Evolutionary conservation across 2,329 filamentous ascomycete genomes (phyloP), one percentile per base, ranked within the genome.

Genomic region (Curvularia sp.): DNA sequence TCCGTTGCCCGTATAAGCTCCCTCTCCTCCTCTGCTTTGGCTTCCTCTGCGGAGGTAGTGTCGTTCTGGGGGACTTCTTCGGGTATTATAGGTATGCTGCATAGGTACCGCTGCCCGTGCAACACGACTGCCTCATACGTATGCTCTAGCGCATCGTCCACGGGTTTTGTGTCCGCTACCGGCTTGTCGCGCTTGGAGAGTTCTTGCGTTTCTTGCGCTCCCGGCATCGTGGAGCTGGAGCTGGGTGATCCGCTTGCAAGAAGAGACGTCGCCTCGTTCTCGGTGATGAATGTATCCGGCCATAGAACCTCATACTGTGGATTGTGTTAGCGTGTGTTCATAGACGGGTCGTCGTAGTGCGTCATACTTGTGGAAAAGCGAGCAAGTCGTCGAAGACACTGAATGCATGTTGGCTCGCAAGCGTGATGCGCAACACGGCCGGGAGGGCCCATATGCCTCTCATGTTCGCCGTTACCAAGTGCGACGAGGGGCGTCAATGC

Each of bases 331-430:
- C 57, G 56, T 55, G 38, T 39, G 30, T 28, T 25, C 27, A 10
- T 5, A 18, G 7, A 15, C 27, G 19, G 13, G 41, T 4, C 1
- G 12, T 9, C 10, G 49, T 21, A 54, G 53, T 49, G 57, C 50
- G 61, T 60, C 81, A 63, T 82, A 94, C 91, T 84, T 95, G 92
- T 10, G 93, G 93, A 78, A 90, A 92, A 18, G 92, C 92, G 55
- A 96, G 84, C 50, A 97, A 78, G 74, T 97, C 93, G 73, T 96
- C 92, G 71, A 95, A 88, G 55, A 96, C 90, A 79, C 89, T 96
- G 80, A 97, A 97, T 19, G 82, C 78, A 65, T 83, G 83, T 68
- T 84, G 83, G 68, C 77, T 84, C 46, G 83, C 84, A 57, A 83
- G 75, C 53, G 79, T 80, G 48, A 82, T 71, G 59, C 80, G 80